Conservation (phyloP, 345 rosid species). For the Salix viminalis region DNA sequence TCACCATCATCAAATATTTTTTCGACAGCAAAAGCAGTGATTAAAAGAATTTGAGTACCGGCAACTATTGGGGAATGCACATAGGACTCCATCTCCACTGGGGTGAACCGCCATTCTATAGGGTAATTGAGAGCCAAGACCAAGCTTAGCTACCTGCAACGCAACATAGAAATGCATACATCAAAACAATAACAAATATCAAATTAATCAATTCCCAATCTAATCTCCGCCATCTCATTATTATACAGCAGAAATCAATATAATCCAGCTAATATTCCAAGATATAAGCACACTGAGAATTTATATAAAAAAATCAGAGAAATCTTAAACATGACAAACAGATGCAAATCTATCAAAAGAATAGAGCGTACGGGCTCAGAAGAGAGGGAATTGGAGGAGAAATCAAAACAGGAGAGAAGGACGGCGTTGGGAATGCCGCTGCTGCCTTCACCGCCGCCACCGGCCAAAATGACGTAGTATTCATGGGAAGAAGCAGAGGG, state of each 20-base stretch:
- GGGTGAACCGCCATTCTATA: conserved; percentile 85
- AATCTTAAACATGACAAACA: background rate
- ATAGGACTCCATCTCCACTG: conserved; percentile 65
- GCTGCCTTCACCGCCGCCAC: conserved; percentile 88
- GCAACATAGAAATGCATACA: background rate
- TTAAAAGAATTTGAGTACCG: conserved; percentile 33
- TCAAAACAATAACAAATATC: background rate
- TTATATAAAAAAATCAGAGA: background rate
- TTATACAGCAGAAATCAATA: too few relatives aligned
- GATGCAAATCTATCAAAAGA: background rate
- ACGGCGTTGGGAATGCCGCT: conserved; percentile 79
- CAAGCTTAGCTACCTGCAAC: conserved; percentile 50
- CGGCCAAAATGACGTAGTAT: conserved; percentile 52
- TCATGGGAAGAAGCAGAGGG: background rate
- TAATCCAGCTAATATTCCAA: too few relatives aligned
- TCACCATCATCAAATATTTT: background rate
- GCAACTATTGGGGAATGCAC: conserved; percentile 69
- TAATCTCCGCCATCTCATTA: background rate
- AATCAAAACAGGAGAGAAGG: conserved; percentile 48
- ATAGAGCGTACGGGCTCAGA: conserved; percentile 55
- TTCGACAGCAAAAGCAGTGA: background rate
- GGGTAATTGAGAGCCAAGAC: conserved; percentile 63
- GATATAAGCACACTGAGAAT: too few relatives aligned
- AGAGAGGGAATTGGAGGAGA: conserved; percentile 55
- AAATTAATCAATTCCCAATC: background rate